These are phyloP conservation scores for Solanum appendiculatum DNA, from an alignment of 257 asterid genomes.

Conservation along the genomic window DNA sequence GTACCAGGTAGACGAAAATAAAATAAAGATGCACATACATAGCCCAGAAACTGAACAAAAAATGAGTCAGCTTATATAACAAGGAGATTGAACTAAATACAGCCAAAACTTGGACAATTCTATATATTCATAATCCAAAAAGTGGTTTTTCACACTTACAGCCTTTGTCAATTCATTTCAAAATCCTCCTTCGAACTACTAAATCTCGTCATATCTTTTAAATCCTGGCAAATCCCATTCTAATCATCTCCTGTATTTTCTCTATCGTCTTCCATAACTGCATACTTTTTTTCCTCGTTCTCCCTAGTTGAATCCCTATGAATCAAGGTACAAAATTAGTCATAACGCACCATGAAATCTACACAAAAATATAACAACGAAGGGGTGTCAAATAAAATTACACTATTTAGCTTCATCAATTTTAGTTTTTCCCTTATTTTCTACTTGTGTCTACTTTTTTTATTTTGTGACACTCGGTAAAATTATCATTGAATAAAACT, in stretches of 20 bases:
- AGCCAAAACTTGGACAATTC: not conserved
- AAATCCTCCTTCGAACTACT: not conserved
- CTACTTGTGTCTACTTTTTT: not conserved
- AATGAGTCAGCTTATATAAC: not conserved
- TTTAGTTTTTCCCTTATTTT: not conserved
- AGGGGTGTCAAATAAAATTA: not conserved
- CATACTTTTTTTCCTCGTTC: not conserved
- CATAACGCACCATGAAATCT: not conserved
- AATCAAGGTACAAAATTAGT: not conserved
- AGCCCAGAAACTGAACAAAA: not conserved
- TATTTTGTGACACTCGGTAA: not conserved
- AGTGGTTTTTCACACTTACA: not conserved
- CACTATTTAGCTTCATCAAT: too few species aligned
- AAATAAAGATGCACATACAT: not conserved
- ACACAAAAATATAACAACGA: not conserved
- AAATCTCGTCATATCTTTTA: not conserved
- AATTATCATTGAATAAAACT: not conserved
- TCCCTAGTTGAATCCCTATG: not conserved
- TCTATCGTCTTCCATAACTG: not conserved
- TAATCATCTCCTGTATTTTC: not conserved
- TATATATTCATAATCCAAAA: not conserved
- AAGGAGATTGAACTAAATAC: not conserved
- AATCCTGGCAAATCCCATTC: not conserved
- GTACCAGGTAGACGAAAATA: not conserved
- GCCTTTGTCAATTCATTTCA: not conserved